Percentiles rank a stretch among this genome's conserved stretches.
These are phyloP conservation scores for Ormosia emarginata DNA, from an alignment of 306 rosid genomes.

Conservation along the genomic window DNA sequence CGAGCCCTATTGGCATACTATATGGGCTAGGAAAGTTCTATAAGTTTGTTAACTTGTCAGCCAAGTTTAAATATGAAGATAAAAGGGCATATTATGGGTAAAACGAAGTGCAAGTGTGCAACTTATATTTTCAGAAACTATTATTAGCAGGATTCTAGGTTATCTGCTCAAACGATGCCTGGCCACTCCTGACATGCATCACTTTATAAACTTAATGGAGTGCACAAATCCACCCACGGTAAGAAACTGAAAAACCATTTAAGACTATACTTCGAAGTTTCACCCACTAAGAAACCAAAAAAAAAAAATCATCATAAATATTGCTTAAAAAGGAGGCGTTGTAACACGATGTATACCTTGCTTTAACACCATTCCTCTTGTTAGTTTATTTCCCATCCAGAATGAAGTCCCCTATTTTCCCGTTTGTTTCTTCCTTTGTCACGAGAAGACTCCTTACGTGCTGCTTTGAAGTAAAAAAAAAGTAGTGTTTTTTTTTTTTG, in stretches of 20 bases:
- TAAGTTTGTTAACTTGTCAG: neutral
- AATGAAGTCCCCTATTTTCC: constrained; percentile 3
- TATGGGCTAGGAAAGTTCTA: neutral
- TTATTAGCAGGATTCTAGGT: constrained; percentile 4
- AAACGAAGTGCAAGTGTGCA: neutral
- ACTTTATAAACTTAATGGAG: neutral
- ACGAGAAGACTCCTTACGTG: neutral
- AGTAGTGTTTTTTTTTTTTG: neutral
- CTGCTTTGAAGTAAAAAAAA: neutral
- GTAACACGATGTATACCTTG: constrained; percentile 55
- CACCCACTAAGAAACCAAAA: neutral
- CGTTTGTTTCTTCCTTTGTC: neutral
- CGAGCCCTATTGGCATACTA: neutral
- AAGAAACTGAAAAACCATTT: constrained; percentile 1
- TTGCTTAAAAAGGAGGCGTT: neutral
- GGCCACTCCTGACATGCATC: neutral
- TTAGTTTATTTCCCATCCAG: constrained; percentile 54
- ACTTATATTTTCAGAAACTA: neutral
- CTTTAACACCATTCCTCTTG: constrained; percentile 69
- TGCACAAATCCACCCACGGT: neutral
- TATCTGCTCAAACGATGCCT: neutral
- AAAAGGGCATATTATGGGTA: neutral
- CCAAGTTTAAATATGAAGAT: neutral
- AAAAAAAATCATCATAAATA: neutral
- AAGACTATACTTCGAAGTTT: neutral